Evolutionary conservation across 306 rosid genomes (phyloP), one percentile per base, ranked within the genome.

Genomic region (Begonia loranthoides): DNA sequence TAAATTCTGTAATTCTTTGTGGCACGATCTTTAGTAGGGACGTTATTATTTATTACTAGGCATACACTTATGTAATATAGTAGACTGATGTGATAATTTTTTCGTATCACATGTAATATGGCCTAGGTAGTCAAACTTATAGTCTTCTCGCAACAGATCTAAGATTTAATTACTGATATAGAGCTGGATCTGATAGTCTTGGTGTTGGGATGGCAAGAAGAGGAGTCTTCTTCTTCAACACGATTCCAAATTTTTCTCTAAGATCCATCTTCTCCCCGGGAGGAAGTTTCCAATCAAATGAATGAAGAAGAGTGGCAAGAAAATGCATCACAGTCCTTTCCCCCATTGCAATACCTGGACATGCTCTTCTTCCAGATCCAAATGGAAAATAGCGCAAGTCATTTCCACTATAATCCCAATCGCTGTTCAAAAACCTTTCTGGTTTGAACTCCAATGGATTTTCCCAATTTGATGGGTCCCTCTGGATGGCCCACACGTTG

Each of bases 401-500:
- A 58, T 39, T 83, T 4, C 92, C 87, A 55, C 67, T 67, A 9
- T 41, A 80, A 46, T 87, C 87, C 76, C 73, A 80, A 10, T 64
- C 74, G 1, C 41, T 13, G 13, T 68, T 64, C 52, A 74, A 49
- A 57, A 87, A 87, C 55, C 94, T 79, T 11, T 67, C 21, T 1
- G 94, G 96, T 4, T 80, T 79, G 51, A 87, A 87, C 49, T 68
- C 63, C 6, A 81, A 53, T 0, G 94, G 88, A 2, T 61, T 70
- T 1, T 81, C 76, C 94, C 94, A 88, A 33, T 58, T 15, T 0
- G 58, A 55, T 66, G 86, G 78, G 59, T 84, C 87, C 56, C 95
- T 79, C 1, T 84, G 97, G 16, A 79, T 79, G 3, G 93, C 93
- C 93, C 97, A 88, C 0, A 75, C 82, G 0, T 84, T 88, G 10